Percentiles rank a stretch among this genome's conserved stretches.
Evolutionary conservation across 164 flowering plant genomes (phyloP).

Genomic region (Amborella trichopoda): DNA sequence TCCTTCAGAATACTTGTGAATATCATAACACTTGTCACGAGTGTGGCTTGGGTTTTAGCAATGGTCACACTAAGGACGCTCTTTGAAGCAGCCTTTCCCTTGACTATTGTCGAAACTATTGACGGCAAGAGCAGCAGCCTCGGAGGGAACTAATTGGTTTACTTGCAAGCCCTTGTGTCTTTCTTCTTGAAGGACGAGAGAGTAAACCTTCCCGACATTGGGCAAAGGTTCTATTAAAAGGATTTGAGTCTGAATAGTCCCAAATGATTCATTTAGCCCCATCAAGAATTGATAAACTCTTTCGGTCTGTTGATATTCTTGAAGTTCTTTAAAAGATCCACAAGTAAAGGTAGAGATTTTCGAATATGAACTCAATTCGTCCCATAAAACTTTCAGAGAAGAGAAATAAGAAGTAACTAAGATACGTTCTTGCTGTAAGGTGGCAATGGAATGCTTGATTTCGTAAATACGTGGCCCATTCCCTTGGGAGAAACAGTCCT

Average conservation of each 20-base stretch:
- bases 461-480: not conserved
- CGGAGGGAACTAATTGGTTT: no score
- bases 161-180: no score
- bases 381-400: not conserved
- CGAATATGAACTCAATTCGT: not conserved
- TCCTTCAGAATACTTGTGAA: no score
- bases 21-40: no score
- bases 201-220: not conserved
- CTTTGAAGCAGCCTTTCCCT: no score
- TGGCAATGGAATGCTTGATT: not conserved
- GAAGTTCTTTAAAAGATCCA: not conserved
- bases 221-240: not conserved
- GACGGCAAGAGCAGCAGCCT: no score
- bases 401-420: not conserved
- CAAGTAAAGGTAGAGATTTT: not conserved
- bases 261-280: constrained; percentile 3
- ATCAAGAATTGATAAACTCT: constrained; percentile 2
- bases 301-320: not conserved
- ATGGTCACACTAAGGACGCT: no score
- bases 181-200: constrained; percentile 4
- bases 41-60: no score
- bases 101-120: no score
- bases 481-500: not conserved
- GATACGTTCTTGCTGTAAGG: not conserved
- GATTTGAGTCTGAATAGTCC: not conserved